Conservation (phyloP, 345 rosid species). For the sweet orange (Citrus sinensis) region DNA sequence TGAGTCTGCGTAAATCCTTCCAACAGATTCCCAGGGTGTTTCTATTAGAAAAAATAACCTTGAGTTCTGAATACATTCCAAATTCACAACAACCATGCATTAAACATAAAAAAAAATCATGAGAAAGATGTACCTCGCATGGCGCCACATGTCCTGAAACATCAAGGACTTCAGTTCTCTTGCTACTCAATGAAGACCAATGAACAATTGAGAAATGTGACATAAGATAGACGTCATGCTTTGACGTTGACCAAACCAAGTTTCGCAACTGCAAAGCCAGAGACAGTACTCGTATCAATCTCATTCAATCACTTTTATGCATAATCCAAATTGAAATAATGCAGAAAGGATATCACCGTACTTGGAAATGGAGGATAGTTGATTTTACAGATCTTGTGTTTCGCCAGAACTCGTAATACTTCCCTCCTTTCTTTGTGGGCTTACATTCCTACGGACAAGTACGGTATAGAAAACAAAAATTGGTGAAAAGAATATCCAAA, state of each 20-base stretch:
- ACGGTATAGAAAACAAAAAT: neutral
- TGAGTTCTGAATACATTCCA: neutral
- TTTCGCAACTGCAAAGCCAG: slow-evolving; percentile 43
- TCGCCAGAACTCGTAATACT: slow-evolving; percentile 45
- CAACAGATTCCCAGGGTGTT: slow-evolving; percentile 53
- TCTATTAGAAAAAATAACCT: slow-evolving; percentile 26
- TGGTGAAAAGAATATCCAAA: neutral
- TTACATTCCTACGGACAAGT: slow-evolving; percentile 37
- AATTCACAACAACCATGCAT: neutral
- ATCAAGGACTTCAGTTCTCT: slow-evolving; percentile 50
- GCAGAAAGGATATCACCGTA: slow-evolving; percentile 10
- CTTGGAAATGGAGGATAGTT: slow-evolving; percentile 64
- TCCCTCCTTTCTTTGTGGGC: slow-evolving; percentile 37
- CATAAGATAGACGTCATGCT: slow-evolving; percentile 61
- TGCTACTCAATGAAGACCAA: slow-evolving; percentile 53
- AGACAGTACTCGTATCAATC: neutral
- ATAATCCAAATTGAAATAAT: slow-evolving; percentile 3
- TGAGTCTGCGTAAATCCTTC: slow-evolving; percentile 59
- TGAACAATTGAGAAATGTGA: slow-evolving; percentile 54
- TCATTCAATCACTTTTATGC: neutral
- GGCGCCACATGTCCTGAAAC: slow-evolving; percentile 59
- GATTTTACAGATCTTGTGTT: slow-evolving; percentile 59
- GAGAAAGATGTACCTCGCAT: slow-evolving; percentile 29
- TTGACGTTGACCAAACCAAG: slow-evolving; percentile 59
- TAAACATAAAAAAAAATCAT: neutral